Evolutionary conservation across 345 rosid genomes (phyloP), one percentile per base, ranked within the genome.

Genomic region (Barbarea vulgaris): DNA sequence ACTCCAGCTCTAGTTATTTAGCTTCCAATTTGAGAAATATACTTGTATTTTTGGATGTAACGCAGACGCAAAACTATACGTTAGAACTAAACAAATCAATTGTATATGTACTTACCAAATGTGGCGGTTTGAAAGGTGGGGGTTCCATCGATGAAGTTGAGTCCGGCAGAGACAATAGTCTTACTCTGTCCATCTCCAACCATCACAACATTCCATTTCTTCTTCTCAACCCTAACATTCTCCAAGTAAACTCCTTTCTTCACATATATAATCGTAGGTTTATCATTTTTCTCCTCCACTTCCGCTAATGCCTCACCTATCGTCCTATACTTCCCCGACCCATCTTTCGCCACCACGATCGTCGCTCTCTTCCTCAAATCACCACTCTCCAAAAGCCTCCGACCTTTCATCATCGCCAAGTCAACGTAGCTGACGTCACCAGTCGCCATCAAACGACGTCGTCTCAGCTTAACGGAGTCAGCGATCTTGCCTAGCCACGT

Each of bases 121-220:
- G 98, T 87, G 18, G 96, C 96, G 50, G 89, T 53, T 37, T 84
- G 50, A 61, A 87, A 93, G 0, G 98, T 93, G 12, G 95, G 90
- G 15, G 93, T 93, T 25, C 96, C 96, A 36, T 93, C 95, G 5
- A 90, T 81, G 22, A 83, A 61, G 66, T 93, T 93, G 48, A 79
- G 85, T 28, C 75, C 81, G 4, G 79, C 89, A 3, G 92, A 73
- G 25, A 91, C 91, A 27, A 87, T 65, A 7, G 98, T 90, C 9
- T 68, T 64, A 3, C 84, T 65, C 84, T 86, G 87, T 31, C 93
- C 98, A 56, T 93, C 98, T 13, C 97, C 98, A 13, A 91, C 76
- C 66, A 91, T 83, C 37, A 82, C 74, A 19, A 93, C 91, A 28
- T 93, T 93, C 90, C 91, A 87, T 72, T 77, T 88, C 0, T 54